Evolutionary conservation across 2,329 filamentous ascomycete genomes (phyloP), one percentile per base, ranked within the genome.

Genomic region (Chalaropsis ovoidea): DNA sequence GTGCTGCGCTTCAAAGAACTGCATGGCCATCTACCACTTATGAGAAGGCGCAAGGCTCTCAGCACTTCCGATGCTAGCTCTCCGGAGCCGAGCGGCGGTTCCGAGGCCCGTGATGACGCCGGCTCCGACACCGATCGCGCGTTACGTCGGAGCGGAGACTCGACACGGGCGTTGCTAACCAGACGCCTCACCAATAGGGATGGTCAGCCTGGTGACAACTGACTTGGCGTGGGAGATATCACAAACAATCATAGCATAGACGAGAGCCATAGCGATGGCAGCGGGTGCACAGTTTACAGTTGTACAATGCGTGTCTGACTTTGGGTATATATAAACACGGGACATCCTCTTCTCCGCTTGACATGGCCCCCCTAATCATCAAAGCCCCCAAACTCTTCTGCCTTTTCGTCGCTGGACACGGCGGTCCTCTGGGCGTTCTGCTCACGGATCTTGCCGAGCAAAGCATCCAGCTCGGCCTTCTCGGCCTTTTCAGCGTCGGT

Each of bases 401-500:
- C 78, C 63, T 74, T 72, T 64, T 75, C 73, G 2, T 73, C 72
- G 52, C 69, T 70, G 4, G 66, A 62, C 54, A 43, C 69, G 6
- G 65, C 70, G 7, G 68, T 62, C 71, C 74, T 80, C 65, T 74
- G 76, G 64, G 74, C 70, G 69, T 86, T 87, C 74, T 81, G 77
- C 71, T 73, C 77, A 70, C 85, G 79, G n/a, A 92, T 80, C 71
- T 86, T 76, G 27, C 79, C 78, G 61, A 92, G 79, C 77, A 92
- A 77, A 11, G 79, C 76, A 69, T 87, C 78, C 13, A 90, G 79
- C 73, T 88, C 82, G 70, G 75, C 78, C 70, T 85, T 80, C 73
- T 86, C 81, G 42, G 79, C 75, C 75, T 81, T 86, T 74, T 91
- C 85, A 66, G 85, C 83, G 2, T 87, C 84, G n/a, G 84, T 88